phyloP scores from a whole-genome alignment of 1,284 basidiomycete genomes.

The Peniophora sp. region DNA sequence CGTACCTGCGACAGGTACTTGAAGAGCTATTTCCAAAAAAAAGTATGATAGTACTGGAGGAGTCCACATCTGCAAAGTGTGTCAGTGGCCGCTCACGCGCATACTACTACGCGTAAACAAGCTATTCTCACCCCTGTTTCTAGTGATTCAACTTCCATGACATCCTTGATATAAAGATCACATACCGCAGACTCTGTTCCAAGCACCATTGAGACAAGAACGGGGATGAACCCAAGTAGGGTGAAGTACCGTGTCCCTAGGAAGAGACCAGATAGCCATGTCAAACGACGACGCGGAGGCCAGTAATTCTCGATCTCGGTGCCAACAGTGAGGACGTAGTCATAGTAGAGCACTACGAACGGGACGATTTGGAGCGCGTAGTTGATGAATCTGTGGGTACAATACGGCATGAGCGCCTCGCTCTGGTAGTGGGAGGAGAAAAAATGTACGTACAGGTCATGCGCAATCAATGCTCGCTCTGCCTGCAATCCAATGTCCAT shows the following conservation, averaged over 20 bases:
- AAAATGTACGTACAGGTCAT: too few species aligned
- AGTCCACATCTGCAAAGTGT: background rate
- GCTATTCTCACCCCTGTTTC: background rate
- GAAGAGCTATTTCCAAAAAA: background rate
- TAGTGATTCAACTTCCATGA: background rate
- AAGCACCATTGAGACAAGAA: background rate
- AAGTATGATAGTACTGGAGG: background rate
- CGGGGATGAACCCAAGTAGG: background rate
- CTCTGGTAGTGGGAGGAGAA: too few species aligned
- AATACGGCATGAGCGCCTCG: too few species aligned
- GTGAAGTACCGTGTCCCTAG: conserved; percentile 1
- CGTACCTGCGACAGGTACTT: background rate
- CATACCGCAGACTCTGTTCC: background rate
- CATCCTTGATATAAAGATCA: background rate
- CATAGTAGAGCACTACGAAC: conserved; percentile 1
- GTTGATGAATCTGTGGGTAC: too few species aligned
- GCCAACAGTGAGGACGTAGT: background rate
- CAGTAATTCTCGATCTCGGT: conserved; percentile 1
- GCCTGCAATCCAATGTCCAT: too few species aligned
- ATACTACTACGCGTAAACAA: too few species aligned
- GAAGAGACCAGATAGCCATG: conserved; percentile 1
- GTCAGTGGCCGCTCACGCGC: too few species aligned
- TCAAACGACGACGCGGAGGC: background rate
- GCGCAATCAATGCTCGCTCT: too few species aligned
- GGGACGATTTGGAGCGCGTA: too few species aligned